Evolutionary conservation across 306 rosid species (phyloP).

Genomic region (Casuarina equisetifolia): DNA sequence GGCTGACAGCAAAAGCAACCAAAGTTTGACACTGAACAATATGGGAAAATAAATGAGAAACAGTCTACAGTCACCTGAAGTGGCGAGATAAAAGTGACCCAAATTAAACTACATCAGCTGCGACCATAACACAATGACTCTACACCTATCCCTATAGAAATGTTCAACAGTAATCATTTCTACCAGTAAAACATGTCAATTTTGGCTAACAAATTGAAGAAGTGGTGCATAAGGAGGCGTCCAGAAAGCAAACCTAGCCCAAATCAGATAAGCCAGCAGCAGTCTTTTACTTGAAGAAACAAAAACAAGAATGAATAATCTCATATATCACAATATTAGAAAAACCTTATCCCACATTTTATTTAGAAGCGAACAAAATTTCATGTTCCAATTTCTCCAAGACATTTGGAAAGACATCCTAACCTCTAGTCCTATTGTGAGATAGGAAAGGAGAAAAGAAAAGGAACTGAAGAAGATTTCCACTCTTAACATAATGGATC

Average conservation of each 20-base stretch:
- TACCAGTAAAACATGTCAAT: neutral
- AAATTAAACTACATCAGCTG: neutral
- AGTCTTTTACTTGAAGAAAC: neutral
- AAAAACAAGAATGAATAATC: neutral
- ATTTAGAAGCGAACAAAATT: neutral
- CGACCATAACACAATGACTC: neutral
- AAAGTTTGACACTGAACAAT: neutral
- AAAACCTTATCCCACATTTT: neutral
- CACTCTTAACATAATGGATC: neutral
- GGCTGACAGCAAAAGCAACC: neutral
- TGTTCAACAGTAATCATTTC: neutral
- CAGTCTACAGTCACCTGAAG: neutral
- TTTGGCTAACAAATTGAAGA: neutral
- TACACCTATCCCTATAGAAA: neutral
- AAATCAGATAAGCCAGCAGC: neutral
- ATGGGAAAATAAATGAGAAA: neutral
- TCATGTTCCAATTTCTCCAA: slow-evolving; percentile 1
- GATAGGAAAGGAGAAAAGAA: neutral
- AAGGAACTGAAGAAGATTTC: neutral
- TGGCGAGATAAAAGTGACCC: neutral
- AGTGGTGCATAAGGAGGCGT: neutral
- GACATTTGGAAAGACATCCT: neutral
- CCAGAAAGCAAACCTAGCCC: neutral
- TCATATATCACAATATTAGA: neutral
- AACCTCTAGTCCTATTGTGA: neutral